A percentile compares a stretch with the other conserved stretches of the same genome.
Conservation (phyloP, 345 rosid species). For the Diplotaxis tenuifolia region DNA sequence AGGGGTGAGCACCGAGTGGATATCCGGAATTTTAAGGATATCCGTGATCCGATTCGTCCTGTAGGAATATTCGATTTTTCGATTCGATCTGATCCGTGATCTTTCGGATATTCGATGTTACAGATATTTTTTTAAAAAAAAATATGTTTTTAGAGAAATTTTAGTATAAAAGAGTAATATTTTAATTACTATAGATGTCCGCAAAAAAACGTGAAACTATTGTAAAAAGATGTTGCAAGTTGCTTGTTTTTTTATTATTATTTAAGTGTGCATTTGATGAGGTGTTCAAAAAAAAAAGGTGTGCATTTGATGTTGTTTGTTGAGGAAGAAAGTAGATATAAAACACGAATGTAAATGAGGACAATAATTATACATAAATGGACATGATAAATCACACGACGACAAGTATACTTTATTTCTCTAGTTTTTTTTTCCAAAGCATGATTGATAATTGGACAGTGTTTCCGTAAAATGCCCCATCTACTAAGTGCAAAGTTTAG, state of each 20-base stretch:
- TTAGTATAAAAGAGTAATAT: too few species aligned
- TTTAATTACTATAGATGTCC: too few species aligned
- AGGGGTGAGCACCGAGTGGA: too few species aligned
- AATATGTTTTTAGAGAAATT: too few species aligned
- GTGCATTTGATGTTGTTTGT: background rate
- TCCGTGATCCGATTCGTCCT: too few species aligned
- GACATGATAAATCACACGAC: background rate
- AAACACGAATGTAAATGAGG: constrained; percentile 9
- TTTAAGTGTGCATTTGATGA: too few species aligned
- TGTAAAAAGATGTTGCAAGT: constrained; percentile 1
- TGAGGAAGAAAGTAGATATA: background rate
- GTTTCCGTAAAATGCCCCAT: constrained; percentile 19
- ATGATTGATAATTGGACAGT: background rate
- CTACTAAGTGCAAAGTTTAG: constrained; percentile 15
- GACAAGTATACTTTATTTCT: background rate
- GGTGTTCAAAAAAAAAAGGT: too few species aligned
- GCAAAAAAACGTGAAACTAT: background rate
- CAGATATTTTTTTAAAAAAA: too few species aligned
- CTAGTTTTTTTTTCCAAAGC: background rate
- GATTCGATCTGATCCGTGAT: too few species aligned
- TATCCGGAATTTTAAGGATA: too few species aligned
- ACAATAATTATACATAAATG: background rate
- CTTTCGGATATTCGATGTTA: too few species aligned
- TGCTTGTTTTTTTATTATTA: background rate
- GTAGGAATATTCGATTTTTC: too few species aligned